Evolutionary conservation across 1,139 yeast genomes (phyloP).

Genomic region (Blastobotrys persicus): DNA sequence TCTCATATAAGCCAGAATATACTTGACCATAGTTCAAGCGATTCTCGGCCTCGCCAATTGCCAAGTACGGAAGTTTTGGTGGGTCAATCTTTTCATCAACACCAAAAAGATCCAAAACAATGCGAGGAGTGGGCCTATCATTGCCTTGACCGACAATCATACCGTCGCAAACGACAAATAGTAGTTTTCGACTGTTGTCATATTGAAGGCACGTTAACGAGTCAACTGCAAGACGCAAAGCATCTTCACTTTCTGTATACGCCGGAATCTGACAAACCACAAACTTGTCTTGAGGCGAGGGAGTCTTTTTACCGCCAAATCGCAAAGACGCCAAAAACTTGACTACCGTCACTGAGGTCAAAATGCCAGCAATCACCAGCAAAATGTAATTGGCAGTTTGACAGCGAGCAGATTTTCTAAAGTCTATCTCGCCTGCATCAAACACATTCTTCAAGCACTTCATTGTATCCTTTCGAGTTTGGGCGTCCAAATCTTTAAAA

Average conservation of each 20-base stretch:
- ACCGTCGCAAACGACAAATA: constrained; percentile 43
- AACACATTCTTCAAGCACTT: constrained; percentile 40
- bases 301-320: constrained; percentile 38
- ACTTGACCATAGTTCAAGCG: constrained; percentile 42
- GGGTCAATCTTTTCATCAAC: constrained; percentile 40
- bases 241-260: constrained; percentile 43
- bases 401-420: constrained; percentile 40
- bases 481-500: constrained; percentile 28
- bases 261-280: constrained; percentile 45
- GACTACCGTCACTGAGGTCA: constrained; percentile 40
- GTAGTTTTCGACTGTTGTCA: constrained; percentile 40
- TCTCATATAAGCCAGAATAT: constrained; percentile 42
- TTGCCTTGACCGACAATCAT: constrained; percentile 44
- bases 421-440: constrained; percentile 38
- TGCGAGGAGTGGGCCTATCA: constrained; percentile 42
- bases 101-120: constrained; percentile 42
- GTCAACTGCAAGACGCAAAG: constrained; percentile 42
- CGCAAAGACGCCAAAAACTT: constrained; percentile 42
- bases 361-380: constrained; percentile 38
- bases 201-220: constrained; percentile 40
- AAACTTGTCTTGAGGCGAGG: constrained; percentile 41
- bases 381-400: constrained; percentile 42
- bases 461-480: constrained; percentile 32
- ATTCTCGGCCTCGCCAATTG: constrained; percentile 42
- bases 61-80: constrained; percentile 39